Base-by-base conservation (phyloP, 1,284 basidiomycete genomes). In the Chondrostereum purpureum region DNA sequence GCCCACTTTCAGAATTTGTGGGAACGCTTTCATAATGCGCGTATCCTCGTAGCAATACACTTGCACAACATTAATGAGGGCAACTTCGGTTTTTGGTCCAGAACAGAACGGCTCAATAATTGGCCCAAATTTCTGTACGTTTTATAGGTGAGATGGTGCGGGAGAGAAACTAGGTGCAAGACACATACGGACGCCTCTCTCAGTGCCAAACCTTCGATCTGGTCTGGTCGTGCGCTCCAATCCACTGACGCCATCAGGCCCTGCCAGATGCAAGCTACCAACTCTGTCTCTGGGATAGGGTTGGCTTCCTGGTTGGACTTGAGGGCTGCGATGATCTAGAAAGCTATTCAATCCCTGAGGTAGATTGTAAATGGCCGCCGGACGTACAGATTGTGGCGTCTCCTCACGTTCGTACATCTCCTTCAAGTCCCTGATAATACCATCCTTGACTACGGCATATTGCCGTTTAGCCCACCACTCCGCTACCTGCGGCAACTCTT, bases 1-100 rank as follows among this genome's bases (percentile, higher is more conserved):
- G 52, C 69, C 13, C 34, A 78, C 89, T 75, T 96, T 96, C 55
- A 98, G 76, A 63, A 98, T 84, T 59, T 92, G 88, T 41, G 90
- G 83, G 73, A 98, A 97, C 5, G 89, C 76, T 64, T 94, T 95
- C 67, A 93, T 92, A 58, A 95, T 78, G 46, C 90, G 86, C 20
- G 91, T 92, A 60, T 97, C 91, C 66, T 93, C 88, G 65, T 96
- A 95, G 65, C 89, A 93, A 69, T 92, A 90, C 53, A 92, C 77
- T 71, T 98, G 94, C 17, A 94, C 90, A 46, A 85, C 79, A 65
- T 96, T 96, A 66, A 97, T 91, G 47, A 96, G 77, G 33, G 85
- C 82, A 43, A 98, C 89, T 68, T 98, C 81, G 18, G 88, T 87
- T 67, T 95, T 93, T 19, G 92, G 79, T 46, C 81, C 80, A 47